Base-by-base conservation (phyloP, 78 protist species). In the Cyanophora paradoxa region DNA sequence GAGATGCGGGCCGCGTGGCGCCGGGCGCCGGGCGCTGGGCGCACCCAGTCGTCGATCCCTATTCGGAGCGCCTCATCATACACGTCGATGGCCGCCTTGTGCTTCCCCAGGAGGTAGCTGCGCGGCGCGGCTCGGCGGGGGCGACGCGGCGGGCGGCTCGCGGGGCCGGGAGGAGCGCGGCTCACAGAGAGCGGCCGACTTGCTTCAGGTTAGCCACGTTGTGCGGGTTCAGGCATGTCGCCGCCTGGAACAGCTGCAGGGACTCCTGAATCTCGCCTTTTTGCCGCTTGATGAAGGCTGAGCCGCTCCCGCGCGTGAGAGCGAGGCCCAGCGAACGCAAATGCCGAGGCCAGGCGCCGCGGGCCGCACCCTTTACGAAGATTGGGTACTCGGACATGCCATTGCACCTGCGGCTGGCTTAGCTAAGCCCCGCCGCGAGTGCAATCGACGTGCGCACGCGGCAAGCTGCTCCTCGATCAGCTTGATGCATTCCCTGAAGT, bases 261-360 rank as follows among this genome's bases (percentile, higher is more conserved):
- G 92, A 74, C 39, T 91, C 95, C 2, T 54, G 40, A 0, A 91
- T 62, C 42, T 83, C 61, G n/a, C 95, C 95, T 11, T 79, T 68
- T 16, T 62, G 72, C 37, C 95, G 61, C 26, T 69, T 68, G 33
- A 91, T 83, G 31, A 91, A 62, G 0, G 85, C 89, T 78, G 67
- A 24, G 31, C 26, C 10, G 6, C 39, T 17, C 28, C 37, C 33
- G 0, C 33, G 11, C 36, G 28, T n/a, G 31, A 44, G 41, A 1
- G 57, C 61, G 2, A 1, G 59, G 14, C n/a, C n/a, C 34, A 3
- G n/a, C 39, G 14, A 6, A 6, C 37, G 28, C 28, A 37, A 10
- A 10, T 59, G 28, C 39, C 3, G 62, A 26, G 34, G 34, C 37
- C 2, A 11, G 34, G 34, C 2, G 62, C 17, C 19, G 39, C 13